Conservation (phyloP, 768 basidiomycete species). For the Mycena rosella region DNA sequence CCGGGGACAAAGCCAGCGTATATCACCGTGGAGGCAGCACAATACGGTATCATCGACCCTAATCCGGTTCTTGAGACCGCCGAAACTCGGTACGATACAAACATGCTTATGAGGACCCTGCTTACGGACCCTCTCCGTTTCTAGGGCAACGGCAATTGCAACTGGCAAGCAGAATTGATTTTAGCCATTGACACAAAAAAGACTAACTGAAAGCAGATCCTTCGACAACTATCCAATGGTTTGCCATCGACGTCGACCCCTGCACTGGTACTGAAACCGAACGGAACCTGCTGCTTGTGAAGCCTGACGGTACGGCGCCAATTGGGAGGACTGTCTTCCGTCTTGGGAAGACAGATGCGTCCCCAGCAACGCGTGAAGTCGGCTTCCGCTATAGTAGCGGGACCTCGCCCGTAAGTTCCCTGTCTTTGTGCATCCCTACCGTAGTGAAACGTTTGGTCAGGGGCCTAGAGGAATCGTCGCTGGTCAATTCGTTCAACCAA, state of each 20-base stretch:
- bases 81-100: background rate
- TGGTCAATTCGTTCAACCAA: too few relatives aligned
- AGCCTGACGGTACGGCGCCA: background rate
- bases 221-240: conserved; percentile 30
- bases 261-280: conserved; percentile 39
- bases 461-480: too few relatives aligned
- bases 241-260: conserved; percentile 40
- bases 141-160: background rate
- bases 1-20: conserved; percentile 37
- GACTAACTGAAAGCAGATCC: background rate
- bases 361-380: conserved; percentile 37
- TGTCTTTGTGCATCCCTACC: too few relatives aligned
- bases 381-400: conserved; percentile 25
- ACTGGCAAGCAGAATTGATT: background rate
- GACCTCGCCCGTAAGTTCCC: conserved; percentile 9
- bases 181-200: background rate
- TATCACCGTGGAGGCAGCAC: conserved; percentile 26
- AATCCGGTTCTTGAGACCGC: conserved; percentile 1
- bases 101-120: background rate
- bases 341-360: conserved; percentile 18
- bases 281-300: background rate
- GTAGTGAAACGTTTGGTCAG: too few relatives aligned
- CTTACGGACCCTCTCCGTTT: background rate
- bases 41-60: background rate
- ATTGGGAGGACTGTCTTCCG: conserved; percentile 13